These are phyloP conservation scores for Saturnispora kantuleensis DNA, from an alignment of 805 yeast species.

Conservation along the genomic window DNA sequence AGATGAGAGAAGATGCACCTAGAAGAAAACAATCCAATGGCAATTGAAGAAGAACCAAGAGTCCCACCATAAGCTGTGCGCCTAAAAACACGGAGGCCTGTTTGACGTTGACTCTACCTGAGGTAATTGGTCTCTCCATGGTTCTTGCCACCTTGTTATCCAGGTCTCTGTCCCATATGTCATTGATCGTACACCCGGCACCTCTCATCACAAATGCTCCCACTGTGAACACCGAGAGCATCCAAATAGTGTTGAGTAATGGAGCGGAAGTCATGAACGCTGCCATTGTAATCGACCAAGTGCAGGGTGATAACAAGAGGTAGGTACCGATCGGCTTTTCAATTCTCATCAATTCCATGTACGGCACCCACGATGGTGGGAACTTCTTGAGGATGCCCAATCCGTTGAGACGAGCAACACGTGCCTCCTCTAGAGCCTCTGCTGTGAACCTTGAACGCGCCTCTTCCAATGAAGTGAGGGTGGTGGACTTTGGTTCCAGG, in stretches of 20 bases:
- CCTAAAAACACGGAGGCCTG: slow-evolving; percentile 66
- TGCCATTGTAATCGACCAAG: slow-evolving; percentile 92
- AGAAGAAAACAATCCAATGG: slow-evolving; percentile 76
- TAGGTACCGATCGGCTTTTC: slow-evolving; percentile 97
- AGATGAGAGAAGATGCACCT: slow-evolving; percentile 71
- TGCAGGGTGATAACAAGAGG: slow-evolving; percentile 71
- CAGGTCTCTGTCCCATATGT: slow-evolving; percentile 70
- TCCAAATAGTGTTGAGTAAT: slow-evolving; percentile 46
- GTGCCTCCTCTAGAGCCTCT: slow-evolving; percentile 42
- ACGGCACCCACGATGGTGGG: slow-evolving; percentile 74
- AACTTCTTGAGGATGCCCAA: slow-evolving; percentile 45
- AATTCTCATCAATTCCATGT: slow-evolving; percentile 82
- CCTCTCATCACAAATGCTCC: slow-evolving; percentile 94
- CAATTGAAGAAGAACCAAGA: slow-evolving; percentile 57
- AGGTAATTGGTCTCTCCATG: slow-evolving; percentile 83
- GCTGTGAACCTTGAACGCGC: slow-evolving; percentile 20
- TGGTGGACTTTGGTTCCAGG: neutral
- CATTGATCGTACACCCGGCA: slow-evolving; percentile 96
- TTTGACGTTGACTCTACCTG: slow-evolving; percentile 62
- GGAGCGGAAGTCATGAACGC: slow-evolving; percentile 69
- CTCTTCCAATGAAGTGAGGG: neutral
- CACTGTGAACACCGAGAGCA: slow-evolving; percentile 60
- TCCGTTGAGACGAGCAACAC: slow-evolving; percentile 38
- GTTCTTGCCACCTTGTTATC: slow-evolving; percentile 86
- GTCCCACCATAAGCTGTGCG: slow-evolving; percentile 66